Percentiles rank a stretch among this genome's conserved stretches.
phyloP scores from a whole-genome alignment of 1,284 basidiomycete genomes.

The Neotropicomus parvogracilis region DNA sequence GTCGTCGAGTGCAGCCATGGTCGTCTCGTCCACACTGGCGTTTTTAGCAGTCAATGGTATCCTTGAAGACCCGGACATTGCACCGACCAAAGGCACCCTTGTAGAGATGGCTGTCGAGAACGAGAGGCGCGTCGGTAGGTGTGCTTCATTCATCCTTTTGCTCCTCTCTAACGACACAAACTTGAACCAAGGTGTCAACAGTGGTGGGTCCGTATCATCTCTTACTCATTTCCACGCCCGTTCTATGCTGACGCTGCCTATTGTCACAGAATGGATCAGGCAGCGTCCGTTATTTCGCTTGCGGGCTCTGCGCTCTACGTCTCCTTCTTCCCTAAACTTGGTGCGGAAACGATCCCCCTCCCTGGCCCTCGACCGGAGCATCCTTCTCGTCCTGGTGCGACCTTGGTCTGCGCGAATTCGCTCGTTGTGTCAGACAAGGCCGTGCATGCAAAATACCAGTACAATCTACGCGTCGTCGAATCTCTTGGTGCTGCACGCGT shows the following conservation, averaged over 20 bases:
- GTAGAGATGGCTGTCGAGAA: slow-evolving; percentile 78
- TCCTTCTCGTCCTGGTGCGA: slow-evolving; percentile 36
- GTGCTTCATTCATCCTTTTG: slow-evolving; percentile 1
- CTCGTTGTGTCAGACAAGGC: slow-evolving; percentile 82
- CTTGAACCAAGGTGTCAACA: slow-evolving; percentile 53
- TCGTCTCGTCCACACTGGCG: slow-evolving; percentile 76
- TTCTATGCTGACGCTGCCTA: slow-evolving; percentile 1
- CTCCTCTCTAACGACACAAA: not conserved
- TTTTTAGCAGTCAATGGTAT: slow-evolving; percentile 75
- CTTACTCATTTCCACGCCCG: not conserved
- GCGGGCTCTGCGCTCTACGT: slow-evolving; percentile 73
- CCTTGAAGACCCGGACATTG: slow-evolving; percentile 36
- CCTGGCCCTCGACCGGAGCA: slow-evolving; percentile 38
- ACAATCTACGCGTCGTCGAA: slow-evolving; percentile 88
- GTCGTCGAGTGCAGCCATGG: slow-evolving; percentile 82
- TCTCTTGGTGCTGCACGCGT: slow-evolving; percentile 75
- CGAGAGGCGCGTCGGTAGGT: slow-evolving; percentile 74
- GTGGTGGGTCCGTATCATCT: slow-evolving; percentile 55
- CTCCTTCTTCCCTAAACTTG: slow-evolving; percentile 75
- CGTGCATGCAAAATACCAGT: slow-evolving; percentile 69
- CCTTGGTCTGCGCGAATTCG: slow-evolving; percentile 82
- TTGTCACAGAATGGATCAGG: slow-evolving; percentile 70
- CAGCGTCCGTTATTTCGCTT: slow-evolving; percentile 73
- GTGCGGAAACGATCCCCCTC: slow-evolving; percentile 61
- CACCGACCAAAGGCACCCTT: slow-evolving; percentile 60